A percentile compares a stretch with the other conserved stretches of the same genome.
These are phyloP conservation scores for Pistacia atlantica DNA, from an alignment of 345 rosid genomes.

Conservation along the genomic window DNA sequence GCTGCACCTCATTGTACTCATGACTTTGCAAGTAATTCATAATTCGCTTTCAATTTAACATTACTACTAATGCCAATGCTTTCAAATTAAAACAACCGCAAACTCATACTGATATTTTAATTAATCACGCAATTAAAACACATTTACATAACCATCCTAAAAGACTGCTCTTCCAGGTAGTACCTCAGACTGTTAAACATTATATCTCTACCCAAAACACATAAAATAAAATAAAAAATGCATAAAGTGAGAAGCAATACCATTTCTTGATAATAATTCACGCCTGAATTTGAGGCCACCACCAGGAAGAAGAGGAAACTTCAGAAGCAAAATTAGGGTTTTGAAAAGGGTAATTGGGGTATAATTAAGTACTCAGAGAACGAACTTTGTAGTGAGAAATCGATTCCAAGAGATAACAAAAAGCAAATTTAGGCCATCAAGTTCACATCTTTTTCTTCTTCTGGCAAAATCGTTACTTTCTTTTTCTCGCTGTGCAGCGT, in stretches of 20 bases:
- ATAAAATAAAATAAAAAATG: background rate
- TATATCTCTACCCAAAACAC: background rate
- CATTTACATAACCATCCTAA: background rate
- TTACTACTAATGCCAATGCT: background rate
- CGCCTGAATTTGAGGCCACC: background rate
- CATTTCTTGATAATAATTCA: constrained; percentile 15
- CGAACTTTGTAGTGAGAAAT: background rate
- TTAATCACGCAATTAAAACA: background rate
- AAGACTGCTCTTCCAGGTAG: background rate
- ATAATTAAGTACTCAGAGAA: background rate
- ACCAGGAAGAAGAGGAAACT: background rate
- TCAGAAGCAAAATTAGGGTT: constrained; percentile 1
- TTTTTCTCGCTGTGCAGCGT: constrained; percentile 14
- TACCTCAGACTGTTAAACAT: background rate
- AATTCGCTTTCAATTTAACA: constrained; percentile 2
- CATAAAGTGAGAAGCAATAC: constrained; percentile 23
- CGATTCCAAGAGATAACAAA: background rate
- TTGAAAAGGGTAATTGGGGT: background rate
- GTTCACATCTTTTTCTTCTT: background rate
- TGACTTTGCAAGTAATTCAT: background rate
- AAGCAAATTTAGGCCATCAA: background rate
- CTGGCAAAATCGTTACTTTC: background rate
- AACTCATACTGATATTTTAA: background rate
- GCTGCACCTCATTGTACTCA: constrained; percentile 1
- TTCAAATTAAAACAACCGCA: background rate